These are phyloP conservation scores for Rhodosporidiobolus sp. DNA, from an alignment of 768 basidiomycete genomes.

Conservation along the genomic window DNA sequence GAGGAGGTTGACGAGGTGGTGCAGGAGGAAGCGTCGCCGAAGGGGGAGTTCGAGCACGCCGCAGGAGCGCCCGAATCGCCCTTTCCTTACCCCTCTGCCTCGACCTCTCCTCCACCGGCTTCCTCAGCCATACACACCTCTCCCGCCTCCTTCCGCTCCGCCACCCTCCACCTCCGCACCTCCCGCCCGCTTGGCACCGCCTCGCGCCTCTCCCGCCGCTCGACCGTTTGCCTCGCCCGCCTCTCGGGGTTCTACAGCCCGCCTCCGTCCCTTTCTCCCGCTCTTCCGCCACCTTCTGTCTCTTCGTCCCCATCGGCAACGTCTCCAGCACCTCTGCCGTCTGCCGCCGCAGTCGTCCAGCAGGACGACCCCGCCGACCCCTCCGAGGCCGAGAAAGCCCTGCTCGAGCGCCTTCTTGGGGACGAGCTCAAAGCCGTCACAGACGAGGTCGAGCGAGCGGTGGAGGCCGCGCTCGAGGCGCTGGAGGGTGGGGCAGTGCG, in stretches of 20 bases:
- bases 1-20: neutral
- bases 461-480: neutral
- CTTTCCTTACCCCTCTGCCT: neutral
- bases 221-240: slow-evolving; percentile 8
- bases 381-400: neutral
- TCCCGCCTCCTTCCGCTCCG: neutral
- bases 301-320: neutral
- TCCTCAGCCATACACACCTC: neutral
- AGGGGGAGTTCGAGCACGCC: no score
- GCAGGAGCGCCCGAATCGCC: neutral
- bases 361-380: neutral
- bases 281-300: neutral
- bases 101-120: neutral
- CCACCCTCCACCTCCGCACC: neutral
- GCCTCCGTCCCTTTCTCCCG: neutral
- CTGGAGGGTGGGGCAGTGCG: neutral
- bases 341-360: no score
- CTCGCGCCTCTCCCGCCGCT: slow-evolving; percentile 12
- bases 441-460: neutral
- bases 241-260: neutral
- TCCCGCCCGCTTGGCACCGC: neutral
- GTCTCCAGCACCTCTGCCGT: neutral
- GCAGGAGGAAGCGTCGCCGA: neutral
- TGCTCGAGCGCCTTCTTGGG: neutral
- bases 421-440: neutral